These are phyloP conservation scores for Nitzschia putrida DNA, from an alignment of 108 stramenopile species.

Conservation along the genomic window DNA sequence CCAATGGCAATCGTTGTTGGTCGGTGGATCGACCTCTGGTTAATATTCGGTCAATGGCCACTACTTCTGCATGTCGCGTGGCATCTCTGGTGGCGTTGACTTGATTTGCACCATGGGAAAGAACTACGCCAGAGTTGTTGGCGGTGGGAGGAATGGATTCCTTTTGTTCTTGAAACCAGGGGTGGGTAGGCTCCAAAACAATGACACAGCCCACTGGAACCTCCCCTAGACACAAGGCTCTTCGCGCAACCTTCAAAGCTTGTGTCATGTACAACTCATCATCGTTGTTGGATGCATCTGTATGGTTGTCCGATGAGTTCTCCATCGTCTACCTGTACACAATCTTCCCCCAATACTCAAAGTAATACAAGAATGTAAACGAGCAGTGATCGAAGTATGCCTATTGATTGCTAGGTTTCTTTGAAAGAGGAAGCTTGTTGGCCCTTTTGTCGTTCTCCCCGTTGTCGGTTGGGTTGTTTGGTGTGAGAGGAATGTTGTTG, in stretches of 20 bases:
- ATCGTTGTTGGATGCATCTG: constrained; percentile 14
- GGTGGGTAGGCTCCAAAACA: constrained; percentile 46
- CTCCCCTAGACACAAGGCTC: constrained; percentile 71
- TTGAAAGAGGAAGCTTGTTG: too few species aligned
- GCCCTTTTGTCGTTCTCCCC: too few species aligned
- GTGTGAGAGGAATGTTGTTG: too few species aligned
- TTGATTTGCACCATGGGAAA: constrained; percentile 89
- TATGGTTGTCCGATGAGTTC: not conserved
- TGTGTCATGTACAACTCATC: constrained; percentile 72
- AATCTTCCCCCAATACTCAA: too few species aligned
- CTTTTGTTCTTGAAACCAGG: not conserved
- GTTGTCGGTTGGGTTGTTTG: too few species aligned
- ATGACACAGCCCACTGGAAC: constrained; percentile 89
- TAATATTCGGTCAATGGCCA: constrained; percentile 81
- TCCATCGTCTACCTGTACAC: too few species aligned
- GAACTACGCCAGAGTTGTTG: constrained; percentile 36
- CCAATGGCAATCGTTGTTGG: constrained; percentile 43
- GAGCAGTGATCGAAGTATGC: too few species aligned
- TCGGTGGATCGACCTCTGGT: constrained; percentile 66
- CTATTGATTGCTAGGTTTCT: too few species aligned
- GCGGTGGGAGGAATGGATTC: not conserved
- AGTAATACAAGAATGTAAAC: too few species aligned
- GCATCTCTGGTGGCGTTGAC: constrained; percentile 86
- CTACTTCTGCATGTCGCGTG: constrained; percentile 83
- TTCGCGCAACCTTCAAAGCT: constrained; percentile 69